Base-by-base conservation (phyloP, 78 protist genomes). In the Dictyostelium intermedium region DNA sequence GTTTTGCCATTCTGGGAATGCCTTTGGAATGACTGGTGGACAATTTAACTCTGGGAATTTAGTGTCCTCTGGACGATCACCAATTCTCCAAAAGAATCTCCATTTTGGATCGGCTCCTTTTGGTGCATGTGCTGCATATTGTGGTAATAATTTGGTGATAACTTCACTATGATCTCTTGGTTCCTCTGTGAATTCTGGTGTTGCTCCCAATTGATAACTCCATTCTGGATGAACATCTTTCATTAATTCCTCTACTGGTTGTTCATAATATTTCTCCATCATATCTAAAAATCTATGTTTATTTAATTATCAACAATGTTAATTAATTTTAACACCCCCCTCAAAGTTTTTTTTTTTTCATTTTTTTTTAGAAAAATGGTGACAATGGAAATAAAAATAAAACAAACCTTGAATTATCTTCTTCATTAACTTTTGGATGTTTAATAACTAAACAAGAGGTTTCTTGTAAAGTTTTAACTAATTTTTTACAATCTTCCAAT, bases 51-150 rank as follows among this genome's bases (percentile, higher is more conserved):
- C 96, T 39, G 83, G 95, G 74, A 70, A 97, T 69, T 84, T 61
- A 18, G 97, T 85, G n/a, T 92, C 78, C 8, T 23, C 25, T 80
- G 98, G 98, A 11, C 97, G 73, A 81, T 96, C 97, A 35, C 99
- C 98, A 56, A 97, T 85, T 63, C 98, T 83, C 98, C 98, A 97
- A 84, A 97, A 97, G 96, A 94, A 98, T 77, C 99, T 86, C 99
- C 98, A 97, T 85, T 98, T 98, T 72, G 95, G 97, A 78, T 98
- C 99, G 25, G 98, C 91, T 1, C 97, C 98, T 43, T 79, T 93
- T 82, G 92, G 94, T n/a, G 95, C 92, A 45, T 82, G 95, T n/a
- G 87, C 96, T 43, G 91, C 92, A 47, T 97, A 78, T 83, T 93
- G 93, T 82, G 95, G 95, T 41, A 50, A 43, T n/a, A 95, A 25